phyloP scores from a whole-genome alignment of 202 grass and related monocot genomes.

The Schoenoplectus tabernaemontani region DNA sequence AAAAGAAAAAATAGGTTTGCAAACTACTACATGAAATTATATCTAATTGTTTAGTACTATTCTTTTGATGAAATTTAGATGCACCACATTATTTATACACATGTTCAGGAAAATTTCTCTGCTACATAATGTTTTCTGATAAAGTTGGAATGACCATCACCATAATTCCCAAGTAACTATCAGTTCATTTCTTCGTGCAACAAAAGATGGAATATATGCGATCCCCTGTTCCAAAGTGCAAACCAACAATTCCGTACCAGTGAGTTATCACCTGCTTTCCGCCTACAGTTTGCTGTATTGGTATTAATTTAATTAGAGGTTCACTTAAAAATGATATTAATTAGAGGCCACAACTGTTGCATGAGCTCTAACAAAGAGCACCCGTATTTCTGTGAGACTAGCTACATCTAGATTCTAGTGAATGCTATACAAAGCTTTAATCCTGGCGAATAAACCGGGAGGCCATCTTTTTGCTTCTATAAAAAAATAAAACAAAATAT shows the following conservation, averaged over 20 bases:
- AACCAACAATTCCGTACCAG: not conserved
- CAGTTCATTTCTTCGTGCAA: no score
- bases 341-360: slow-evolving; percentile 4
- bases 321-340: not conserved
- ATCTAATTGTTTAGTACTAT: not conserved
- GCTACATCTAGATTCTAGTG: not conserved
- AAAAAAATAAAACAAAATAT: slow-evolving; percentile 2
- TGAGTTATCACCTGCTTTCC: not conserved
- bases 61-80: not conserved
- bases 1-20: not conserved
- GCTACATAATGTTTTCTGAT: not conserved
- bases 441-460: not conserved
- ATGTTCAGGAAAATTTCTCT: not conserved
- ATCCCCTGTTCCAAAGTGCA: not conserved
- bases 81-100: not conserved
- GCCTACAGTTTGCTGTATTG: not conserved
- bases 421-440: not conserved
- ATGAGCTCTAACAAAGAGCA: slow-evolving; percentile 8
- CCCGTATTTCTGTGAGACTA: not conserved
- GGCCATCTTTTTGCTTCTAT: slow-evolving; percentile 15
- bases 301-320: not conserved
- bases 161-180: no score
- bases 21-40: not conserved
- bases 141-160: not conserved
- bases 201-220: no score